Conservation (phyloP, 2,329 filamentous ascomycete genomes). For the Eutypella sp. region DNA sequence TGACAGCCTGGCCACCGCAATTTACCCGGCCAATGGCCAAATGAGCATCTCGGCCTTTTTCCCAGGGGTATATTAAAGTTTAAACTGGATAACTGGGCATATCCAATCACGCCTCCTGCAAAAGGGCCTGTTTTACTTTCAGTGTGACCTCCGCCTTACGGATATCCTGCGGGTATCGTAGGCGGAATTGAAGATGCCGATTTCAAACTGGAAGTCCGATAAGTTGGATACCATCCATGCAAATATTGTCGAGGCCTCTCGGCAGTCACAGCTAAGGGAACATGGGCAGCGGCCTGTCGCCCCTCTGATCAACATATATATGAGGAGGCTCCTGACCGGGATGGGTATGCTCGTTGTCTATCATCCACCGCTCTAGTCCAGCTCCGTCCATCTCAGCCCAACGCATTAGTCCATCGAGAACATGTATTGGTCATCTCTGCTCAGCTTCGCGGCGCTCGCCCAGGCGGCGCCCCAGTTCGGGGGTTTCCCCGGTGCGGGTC, state of each 20-base stretch:
- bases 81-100: background rate
- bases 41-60: background rate
- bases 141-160: background rate
- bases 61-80: background rate
- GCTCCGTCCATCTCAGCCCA: too few relatives aligned
- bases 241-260: constrained; percentile 10
- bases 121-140: background rate
- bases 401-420: too few relatives aligned
- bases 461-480: constrained; percentile 25
- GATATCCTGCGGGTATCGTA: background rate
- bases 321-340: constrained; percentile 2
- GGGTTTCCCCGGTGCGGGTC: constrained; percentile 12
- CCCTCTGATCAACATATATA: constrained; percentile 11
- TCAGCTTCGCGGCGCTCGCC: constrained; percentile 24
- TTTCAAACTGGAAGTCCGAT: constrained; percentile 10
- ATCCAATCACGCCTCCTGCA: background rate
- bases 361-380: constrained; percentile 9
- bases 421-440: constrained; percentile 28
- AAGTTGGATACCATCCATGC: constrained; percentile 14
- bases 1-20: background rate
- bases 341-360: constrained; percentile 3
- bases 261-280: constrained; percentile 13
- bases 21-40: background rate
- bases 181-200: constrained; percentile 9
- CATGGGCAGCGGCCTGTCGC: background rate